These are phyloP conservation scores for Candida chauliodis DNA, from an alignment of 805 yeast species.

Conservation along the genomic window DNA sequence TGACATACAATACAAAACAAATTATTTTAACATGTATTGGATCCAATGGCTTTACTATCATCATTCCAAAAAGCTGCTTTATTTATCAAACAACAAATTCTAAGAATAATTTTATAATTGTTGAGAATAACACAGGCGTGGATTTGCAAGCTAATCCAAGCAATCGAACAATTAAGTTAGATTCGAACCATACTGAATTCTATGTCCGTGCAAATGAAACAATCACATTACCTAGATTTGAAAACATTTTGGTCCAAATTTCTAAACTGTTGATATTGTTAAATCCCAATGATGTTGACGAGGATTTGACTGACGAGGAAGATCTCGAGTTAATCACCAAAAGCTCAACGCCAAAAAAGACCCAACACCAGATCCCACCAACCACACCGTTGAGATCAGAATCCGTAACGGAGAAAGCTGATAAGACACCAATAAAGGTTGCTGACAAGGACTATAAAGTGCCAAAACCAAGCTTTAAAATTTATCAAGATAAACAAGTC, in stretches of 20 bases:
- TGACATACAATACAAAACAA: conserved; percentile 42
- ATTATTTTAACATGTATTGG: conserved; percentile 71
- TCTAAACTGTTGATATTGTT: conserved; percentile 60
- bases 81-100: conserved; percentile 22
- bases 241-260: conserved; percentile 64
- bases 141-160: conserved; percentile 17
- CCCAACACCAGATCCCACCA: conserved; percentile 4
- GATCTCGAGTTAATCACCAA: conserved; percentile 13
- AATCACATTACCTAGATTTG: conserved; percentile 58
- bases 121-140: conserved; percentile 20
- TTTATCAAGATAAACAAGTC: conserved; percentile 1
- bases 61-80: conserved; percentile 51
- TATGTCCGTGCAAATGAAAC: conserved; percentile 60
- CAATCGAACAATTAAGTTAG: conserved; percentile 33
- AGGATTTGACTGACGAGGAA: conserved; percentile 46
- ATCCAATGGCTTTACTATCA: conserved; percentile 71
- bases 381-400: conserved; percentile 11
- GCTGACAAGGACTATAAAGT: neutral
- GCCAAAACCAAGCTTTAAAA: conserved; percentile 1
- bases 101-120: conserved; percentile 18
- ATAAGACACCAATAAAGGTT: conserved; percentile 2
- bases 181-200: conserved; percentile 47
- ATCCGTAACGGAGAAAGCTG: conserved; percentile 7
- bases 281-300: conserved; percentile 45
- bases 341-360: neutral